Conservation (phyloP, 352 stramenopile species). For the Globisporangium nagaii region DNA sequence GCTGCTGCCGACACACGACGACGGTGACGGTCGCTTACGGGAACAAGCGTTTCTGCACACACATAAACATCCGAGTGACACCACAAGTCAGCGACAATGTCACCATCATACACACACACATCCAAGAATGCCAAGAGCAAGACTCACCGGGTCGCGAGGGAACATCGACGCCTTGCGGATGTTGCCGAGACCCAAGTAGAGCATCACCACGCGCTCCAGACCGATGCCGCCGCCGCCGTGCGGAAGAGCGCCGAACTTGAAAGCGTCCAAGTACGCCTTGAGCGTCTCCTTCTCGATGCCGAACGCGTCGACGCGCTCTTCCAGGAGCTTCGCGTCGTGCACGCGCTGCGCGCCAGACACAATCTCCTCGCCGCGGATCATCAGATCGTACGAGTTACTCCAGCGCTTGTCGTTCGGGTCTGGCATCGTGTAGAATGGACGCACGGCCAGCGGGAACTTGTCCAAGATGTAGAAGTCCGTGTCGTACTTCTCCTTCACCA, state of each 20-base stretch:
- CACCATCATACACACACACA: background rate
- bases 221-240: constrained; percentile 98
- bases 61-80: background rate
- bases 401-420: constrained; percentile 91
- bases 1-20: background rate
- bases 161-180: constrained; percentile 99
- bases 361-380: constrained; percentile 99
- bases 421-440: constrained; percentile 99
- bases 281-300: constrained; percentile 88
- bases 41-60: constrained; percentile 53
- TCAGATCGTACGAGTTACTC: constrained; percentile 99
- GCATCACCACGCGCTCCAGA: constrained; percentile 98
- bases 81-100: constrained; percentile 7
- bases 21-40: constrained; percentile 24
- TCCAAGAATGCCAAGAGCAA: background rate
- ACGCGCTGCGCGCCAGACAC: constrained; percentile 98
- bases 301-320: constrained; percentile 85
- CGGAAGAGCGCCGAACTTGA: constrained; percentile 97
- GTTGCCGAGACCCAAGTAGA: constrained; percentile 98
- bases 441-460: constrained; percentile 98
- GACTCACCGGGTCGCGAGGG: constrained; percentile 91
- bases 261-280: constrained; percentile 97
- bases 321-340: constrained; percentile 95
- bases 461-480: constrained; percentile 99
- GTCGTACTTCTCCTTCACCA: constrained; percentile 97